Evolutionary conservation across 306 rosid species (phyloP).

Genomic region (Trifolium dubium): DNA sequence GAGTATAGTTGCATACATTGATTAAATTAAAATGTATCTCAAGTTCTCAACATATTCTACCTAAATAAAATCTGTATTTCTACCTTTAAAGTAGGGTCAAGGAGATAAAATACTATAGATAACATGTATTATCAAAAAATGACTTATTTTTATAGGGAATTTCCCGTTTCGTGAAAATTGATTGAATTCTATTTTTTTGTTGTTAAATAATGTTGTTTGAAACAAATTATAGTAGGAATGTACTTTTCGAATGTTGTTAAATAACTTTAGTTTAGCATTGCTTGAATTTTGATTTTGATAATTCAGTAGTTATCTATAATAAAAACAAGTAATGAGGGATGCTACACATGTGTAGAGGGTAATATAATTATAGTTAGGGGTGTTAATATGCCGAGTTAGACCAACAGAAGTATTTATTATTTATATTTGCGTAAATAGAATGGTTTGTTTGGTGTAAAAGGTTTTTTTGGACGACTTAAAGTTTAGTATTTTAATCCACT

Average conservation of each 20-base stretch:
- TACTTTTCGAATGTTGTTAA: too few species aligned
- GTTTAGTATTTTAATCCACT: not conserved
- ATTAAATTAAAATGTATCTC: slow-evolving; percentile 22
- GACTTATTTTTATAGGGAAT: not conserved
- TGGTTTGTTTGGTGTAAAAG: not conserved
- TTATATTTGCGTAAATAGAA: not conserved
- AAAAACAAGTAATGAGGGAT: slow-evolving; percentile 13
- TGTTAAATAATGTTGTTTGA: slow-evolving; percentile 9
- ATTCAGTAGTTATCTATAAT: slow-evolving; percentile 3
- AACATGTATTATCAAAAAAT: not conserved
- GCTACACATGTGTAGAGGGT: not conserved
- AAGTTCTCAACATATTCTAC: slow-evolving; percentile 3
- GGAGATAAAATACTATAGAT: slow-evolving; percentile 16
- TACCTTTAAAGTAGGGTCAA: not conserved
- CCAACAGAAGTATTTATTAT: not conserved
- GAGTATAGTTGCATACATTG: slow-evolving; percentile 3
- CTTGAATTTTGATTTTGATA: slow-evolving; percentile 9
- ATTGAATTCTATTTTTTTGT: not conserved
- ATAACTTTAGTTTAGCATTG: too few species aligned
- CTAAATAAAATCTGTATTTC: slow-evolving; percentile 8
- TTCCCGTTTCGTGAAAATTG: not conserved
- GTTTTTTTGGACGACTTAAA: not conserved
- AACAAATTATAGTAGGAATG: slow-evolving; percentile 10
- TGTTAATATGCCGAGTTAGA: not conserved
- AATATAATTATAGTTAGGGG: not conserved